Conservation (phyloP, 1,284 basidiomycete species). For the Moesziomyces sp. region DNA sequence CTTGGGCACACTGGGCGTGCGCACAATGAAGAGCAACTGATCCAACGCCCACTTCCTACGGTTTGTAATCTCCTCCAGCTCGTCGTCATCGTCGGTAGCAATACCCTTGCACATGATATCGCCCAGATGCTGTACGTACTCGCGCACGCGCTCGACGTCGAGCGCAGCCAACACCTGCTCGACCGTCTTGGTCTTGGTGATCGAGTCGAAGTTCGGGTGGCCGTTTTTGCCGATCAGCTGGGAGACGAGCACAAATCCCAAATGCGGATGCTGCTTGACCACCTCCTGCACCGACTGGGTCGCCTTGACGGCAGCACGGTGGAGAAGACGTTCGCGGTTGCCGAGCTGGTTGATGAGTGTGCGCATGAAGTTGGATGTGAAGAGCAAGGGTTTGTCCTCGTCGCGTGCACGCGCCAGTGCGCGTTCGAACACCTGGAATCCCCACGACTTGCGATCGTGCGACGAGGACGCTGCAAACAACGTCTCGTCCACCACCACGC, state of each 20-base stretch:
- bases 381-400: constrained; percentile 82
- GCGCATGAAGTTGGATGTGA: constrained; percentile 95
- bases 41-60: constrained; percentile 81
- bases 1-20: constrained; percentile 83
- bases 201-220: constrained; percentile 85
- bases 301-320: constrained; percentile 77
- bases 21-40: constrained; percentile 81
- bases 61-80: constrained; percentile 37
- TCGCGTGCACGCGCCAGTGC: constrained; percentile 78
- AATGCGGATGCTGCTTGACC: constrained; percentile 79
- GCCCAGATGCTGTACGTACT: constrained; percentile 78
- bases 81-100: constrained; percentile 36
- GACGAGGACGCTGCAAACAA: constrained; percentile 86
- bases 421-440: constrained; percentile 89
- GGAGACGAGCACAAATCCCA: constrained; percentile 85
- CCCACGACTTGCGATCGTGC: constrained; percentile 91
- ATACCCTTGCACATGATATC: constrained; percentile 34
- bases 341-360: constrained; percentile 96
- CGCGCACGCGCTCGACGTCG: constrained; percentile 79
- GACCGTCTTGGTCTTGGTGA: constrained; percentile 93
- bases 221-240: constrained; percentile 89
- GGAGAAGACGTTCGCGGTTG: constrained; percentile 84
- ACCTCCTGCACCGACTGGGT: constrained; percentile 78
- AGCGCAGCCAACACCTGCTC: constrained; percentile 84
- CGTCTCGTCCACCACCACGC: constrained; percentile 89